These are phyloP conservation scores for Monosporascus ibericus DNA, from an alignment of 2,329 filamentous ascomycete genomes.

Conservation along the genomic window DNA sequence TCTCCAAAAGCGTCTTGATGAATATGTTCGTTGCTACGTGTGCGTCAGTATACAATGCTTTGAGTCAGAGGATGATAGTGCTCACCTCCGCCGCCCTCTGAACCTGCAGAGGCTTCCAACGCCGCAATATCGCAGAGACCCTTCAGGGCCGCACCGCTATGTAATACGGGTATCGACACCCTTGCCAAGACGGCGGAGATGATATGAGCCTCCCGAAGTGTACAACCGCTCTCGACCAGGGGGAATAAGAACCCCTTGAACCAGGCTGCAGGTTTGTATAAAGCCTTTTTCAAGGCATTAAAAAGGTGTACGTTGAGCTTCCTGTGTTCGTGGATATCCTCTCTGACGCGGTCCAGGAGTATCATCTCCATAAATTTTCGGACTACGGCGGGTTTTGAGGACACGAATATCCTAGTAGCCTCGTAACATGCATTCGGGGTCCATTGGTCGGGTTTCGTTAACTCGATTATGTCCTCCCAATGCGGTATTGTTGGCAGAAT, in stretches of 20 bases:
- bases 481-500: constrained; percentile 87
- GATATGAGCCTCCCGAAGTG: constrained; percentile 85
- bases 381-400: constrained; percentile 70
- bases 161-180: constrained; percentile 82
- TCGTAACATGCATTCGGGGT: constrained; percentile 79
- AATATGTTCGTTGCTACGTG: constrained; percentile 76
- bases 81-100: constrained; percentile 68
- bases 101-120: constrained; percentile 71
- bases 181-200: constrained; percentile 79
- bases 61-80: background rate
- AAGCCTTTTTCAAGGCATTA: constrained; percentile 82
- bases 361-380: constrained; percentile 84
- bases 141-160: constrained; percentile 87
- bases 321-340: constrained; percentile 89
- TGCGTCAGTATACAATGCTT: background rate
- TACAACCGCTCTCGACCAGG: constrained; percentile 77
- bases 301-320: constrained; percentile 96
- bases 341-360: constrained; percentile 81
- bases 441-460: constrained; percentile 70
- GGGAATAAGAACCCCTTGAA: constrained; percentile 97
- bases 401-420: constrained; percentile 88
- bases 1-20: constrained; percentile 87
- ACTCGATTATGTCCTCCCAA: constrained; percentile 81
- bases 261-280: constrained; percentile 92
- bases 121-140: constrained; percentile 91